Percentiles rank a stretch among this genome's conserved stretches.
phyloP scores from a whole-genome alignment of 1,284 basidiomycete genomes.

The Trichosporon inkin region DNA sequence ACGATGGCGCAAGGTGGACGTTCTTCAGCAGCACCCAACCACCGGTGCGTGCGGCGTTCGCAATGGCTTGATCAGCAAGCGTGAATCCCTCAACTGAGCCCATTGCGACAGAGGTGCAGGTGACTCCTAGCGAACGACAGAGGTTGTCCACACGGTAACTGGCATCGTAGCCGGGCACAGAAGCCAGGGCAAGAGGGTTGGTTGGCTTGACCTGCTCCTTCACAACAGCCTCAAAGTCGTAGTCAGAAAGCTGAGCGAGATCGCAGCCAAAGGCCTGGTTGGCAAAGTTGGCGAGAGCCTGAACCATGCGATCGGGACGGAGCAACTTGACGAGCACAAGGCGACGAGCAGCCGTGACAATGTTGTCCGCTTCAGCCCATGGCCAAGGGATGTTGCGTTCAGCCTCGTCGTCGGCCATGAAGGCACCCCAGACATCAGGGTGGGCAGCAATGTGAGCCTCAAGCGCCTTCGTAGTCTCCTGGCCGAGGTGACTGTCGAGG shows the following conservation, averaged over 20 bases:
- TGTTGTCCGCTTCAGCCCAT: constrained; percentile 56
- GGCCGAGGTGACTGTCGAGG: constrained; percentile 32
- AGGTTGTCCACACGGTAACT: constrained; percentile 90
- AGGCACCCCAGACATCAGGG: constrained; percentile 68
- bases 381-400: constrained; percentile 69
- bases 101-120: constrained; percentile 87
- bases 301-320: constrained; percentile 43
- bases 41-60: constrained; percentile 80
- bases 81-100: constrained; percentile 97
- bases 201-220: constrained; percentile 69
- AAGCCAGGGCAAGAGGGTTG: constrained; percentile 83
- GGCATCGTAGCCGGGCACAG: constrained; percentile 93
- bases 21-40: constrained; percentile 95
- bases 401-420: constrained; percentile 66
- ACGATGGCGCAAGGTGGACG: constrained; percentile 86
- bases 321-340: constrained; percentile 42
- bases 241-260: constrained; percentile 33
- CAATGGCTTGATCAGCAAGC: constrained; percentile 89
- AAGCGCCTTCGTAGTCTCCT: constrained; percentile 62
- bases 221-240: constrained; percentile 71
- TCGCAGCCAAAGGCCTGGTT: constrained; percentile 43
- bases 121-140: constrained; percentile 67
- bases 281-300: constrained; percentile 34
- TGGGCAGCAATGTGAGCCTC: constrained; percentile 63
- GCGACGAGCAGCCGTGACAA: constrained; percentile 32